A percentile compares a stretch with the other conserved stretches of the same genome.
These are phyloP conservation scores for Aurantiochytrium sp. DNA, from an alignment of 108 stramenopile species.

Conservation along the genomic window DNA sequence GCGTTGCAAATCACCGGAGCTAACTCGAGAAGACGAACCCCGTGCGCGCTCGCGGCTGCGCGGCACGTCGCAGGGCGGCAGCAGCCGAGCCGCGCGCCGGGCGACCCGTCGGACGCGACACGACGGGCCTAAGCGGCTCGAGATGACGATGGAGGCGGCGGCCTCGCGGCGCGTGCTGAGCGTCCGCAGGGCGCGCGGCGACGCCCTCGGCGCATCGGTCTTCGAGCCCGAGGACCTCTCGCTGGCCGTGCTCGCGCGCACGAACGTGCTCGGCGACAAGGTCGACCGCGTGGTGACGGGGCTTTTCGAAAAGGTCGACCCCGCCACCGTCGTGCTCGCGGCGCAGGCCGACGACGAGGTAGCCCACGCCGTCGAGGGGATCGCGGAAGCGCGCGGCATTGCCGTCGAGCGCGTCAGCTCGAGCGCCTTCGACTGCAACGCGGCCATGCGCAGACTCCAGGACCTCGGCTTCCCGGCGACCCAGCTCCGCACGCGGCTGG, in stretches of 20 bases:
- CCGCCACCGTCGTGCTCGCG: background rate
- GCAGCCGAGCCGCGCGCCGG: too few relatives aligned
- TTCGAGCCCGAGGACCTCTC: background rate
- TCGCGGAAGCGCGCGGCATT: background rate
- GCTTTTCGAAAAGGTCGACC: background rate
- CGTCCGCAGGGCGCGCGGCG: background rate
- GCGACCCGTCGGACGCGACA: too few relatives aligned
- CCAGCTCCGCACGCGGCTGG: background rate
- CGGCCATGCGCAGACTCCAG: background rate
- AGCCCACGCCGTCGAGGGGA: background rate
- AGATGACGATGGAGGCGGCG: too few relatives aligned
- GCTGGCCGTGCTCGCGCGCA: background rate
- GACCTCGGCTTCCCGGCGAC: background rate
- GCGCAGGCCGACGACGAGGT: background rate
- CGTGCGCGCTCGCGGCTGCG: too few relatives aligned
- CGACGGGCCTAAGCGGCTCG: too few relatives aligned
- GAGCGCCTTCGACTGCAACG: background rate
- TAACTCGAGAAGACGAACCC: too few relatives aligned
- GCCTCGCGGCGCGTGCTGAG: background rate
- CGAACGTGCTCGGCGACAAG: background rate
- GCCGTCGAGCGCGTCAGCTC: background rate
- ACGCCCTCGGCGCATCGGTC: background rate
- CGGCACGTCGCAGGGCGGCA: too few relatives aligned
- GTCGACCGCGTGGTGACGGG: background rate
- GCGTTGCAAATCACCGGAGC: too few relatives aligned